Percentiles rank a stretch among this genome's conserved stretches.
Conservation (phyloP, 495 filamentous ascomycete genomes). For the Neurospora sp. region DNA sequence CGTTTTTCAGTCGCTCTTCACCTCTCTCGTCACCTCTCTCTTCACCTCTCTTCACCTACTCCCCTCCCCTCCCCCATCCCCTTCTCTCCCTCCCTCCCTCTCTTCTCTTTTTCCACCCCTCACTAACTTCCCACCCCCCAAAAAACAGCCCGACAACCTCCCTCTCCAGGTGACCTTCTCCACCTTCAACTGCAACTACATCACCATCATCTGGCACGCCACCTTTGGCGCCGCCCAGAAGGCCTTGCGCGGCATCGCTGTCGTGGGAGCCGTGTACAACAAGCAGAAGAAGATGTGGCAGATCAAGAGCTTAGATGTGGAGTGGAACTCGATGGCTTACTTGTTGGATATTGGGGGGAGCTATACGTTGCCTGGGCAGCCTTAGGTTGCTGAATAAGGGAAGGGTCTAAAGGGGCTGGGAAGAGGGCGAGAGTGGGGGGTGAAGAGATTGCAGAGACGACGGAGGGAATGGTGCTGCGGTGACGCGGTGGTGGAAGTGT, state of each 20-base stretch:
- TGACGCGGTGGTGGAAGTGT: not conserved
- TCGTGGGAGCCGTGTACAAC: constrained; percentile 10
- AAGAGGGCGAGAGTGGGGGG: too few relatives aligned
- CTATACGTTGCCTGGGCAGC: constrained; percentile 5
- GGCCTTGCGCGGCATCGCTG: constrained; percentile 18
- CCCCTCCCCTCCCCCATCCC: too few relatives aligned
- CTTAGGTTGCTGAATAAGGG: not conserved
- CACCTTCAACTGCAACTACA: constrained; percentile 16
- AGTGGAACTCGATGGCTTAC: constrained; percentile 23
- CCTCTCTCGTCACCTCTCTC: not conserved
- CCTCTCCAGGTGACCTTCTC: constrained; percentile 3
- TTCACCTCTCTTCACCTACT: not conserved
- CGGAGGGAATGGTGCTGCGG: too few relatives aligned
- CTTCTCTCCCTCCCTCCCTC: not conserved
- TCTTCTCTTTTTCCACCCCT: too few relatives aligned
- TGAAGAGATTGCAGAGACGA: too few relatives aligned
- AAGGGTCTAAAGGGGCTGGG: too few relatives aligned
- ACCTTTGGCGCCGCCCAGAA: constrained; percentile 10
- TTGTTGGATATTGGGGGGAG: constrained; percentile 15
- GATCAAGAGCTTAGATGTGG: constrained; percentile 20
- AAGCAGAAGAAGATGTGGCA: constrained; percentile 12
- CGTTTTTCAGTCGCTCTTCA: too few relatives aligned
- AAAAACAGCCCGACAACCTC: constrained; percentile 13
- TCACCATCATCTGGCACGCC: constrained; percentile 19
- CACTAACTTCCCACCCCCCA: too few relatives aligned